phyloP scores from a whole-genome alignment of 495 filamentous ascomycete genomes.

The Pseudevernia furfuracea region DNA sequence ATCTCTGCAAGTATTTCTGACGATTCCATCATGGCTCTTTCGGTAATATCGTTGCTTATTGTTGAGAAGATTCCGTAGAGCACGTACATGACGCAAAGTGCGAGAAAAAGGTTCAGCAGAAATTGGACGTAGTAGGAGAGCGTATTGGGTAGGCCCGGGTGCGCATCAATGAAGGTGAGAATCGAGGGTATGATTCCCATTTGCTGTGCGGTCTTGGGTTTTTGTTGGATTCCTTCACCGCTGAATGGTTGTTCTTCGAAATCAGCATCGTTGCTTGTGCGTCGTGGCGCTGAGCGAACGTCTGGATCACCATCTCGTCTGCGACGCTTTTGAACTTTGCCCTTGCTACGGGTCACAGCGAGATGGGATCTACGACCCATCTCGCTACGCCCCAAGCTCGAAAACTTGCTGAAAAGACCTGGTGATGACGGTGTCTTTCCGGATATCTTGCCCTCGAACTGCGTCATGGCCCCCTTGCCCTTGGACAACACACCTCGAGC shows the following conservation, averaged over 20 bases:
- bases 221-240: slow-evolving; percentile 26
- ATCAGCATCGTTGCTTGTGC: slow-evolving; percentile 56
- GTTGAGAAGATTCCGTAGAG: slow-evolving; percentile 61
- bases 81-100: slow-evolving; percentile 59
- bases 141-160: slow-evolving; percentile 79
- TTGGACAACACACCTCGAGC: slow-evolving; percentile 37
- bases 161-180: slow-evolving; percentile 56
- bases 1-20: slow-evolving; percentile 65
- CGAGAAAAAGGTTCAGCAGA: slow-evolving; percentile 65
- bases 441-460: slow-evolving; percentile 36
- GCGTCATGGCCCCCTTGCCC: slow-evolving; percentile 31
- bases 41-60: slow-evolving; percentile 67
- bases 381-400: slow-evolving; percentile 51
- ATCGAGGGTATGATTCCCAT: slow-evolving; percentile 26
- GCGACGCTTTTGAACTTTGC: slow-evolving; percentile 45
- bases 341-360: not conserved
- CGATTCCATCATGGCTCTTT: slow-evolving; percentile 56
- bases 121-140: slow-evolving; percentile 81
- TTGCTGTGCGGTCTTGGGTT: slow-evolving; percentile 14
- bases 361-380: slow-evolving; percentile 45
- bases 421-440: slow-evolving; percentile 42
- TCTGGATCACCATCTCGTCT: slow-evolving; percentile 41
- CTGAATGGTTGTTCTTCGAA: slow-evolving; percentile 33
- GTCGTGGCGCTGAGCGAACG: slow-evolving; percentile 32
- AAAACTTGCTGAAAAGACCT: slow-evolving; percentile 40